Conservation (phyloP, 352 stramenopile genomes). For the Phytopythium litorale region DNA sequence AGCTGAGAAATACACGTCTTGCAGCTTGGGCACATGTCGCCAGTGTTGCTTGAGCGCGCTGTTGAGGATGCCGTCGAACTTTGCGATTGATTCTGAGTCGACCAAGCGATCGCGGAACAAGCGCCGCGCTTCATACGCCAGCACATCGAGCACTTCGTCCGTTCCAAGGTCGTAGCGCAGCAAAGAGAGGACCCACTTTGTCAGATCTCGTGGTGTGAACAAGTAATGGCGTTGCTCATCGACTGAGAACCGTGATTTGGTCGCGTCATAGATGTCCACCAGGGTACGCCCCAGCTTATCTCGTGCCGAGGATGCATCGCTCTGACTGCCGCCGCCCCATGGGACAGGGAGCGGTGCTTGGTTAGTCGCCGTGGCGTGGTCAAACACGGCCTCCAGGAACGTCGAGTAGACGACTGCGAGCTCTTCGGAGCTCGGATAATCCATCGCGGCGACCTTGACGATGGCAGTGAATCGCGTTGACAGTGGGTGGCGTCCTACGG, state of each 20-base stretch:
- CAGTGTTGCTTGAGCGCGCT: slow-evolving; percentile 84
- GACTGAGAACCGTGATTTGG: slow-evolving; percentile 89
- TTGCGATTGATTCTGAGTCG: slow-evolving; percentile 58
- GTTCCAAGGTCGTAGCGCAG: slow-evolving; percentile 87
- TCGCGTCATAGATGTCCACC: slow-evolving; percentile 90
- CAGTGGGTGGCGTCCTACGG: slow-evolving; percentile 88
- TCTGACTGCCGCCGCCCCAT: slow-evolving; percentile 5
- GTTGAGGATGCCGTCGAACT: slow-evolving; percentile 87
- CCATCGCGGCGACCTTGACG: slow-evolving; percentile 91
- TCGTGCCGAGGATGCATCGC: slow-evolving; percentile 12
- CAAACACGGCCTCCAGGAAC: slow-evolving; percentile 82
- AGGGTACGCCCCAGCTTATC: slow-evolving; percentile 85
- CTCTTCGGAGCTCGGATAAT: slow-evolving; percentile 91
- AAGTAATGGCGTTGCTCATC: slow-evolving; percentile 94
- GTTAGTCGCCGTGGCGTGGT: slow-evolving; percentile 45
- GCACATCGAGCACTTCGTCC: slow-evolving; percentile 89
- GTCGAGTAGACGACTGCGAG: slow-evolving; percentile 88
- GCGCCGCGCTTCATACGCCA: slow-evolving; percentile 85
- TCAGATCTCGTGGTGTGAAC: slow-evolving; percentile 92
- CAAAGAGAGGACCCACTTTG: slow-evolving; percentile 88
- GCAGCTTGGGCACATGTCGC: slow-evolving; percentile 70
- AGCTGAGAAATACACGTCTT: slow-evolving; percentile 86
- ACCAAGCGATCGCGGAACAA: slow-evolving; percentile 92
- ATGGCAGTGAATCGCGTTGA: slow-evolving; percentile 93
- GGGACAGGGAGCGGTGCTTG: background rate